A percentile compares a stretch with the other conserved stretches of the same genome.
These are phyloP conservation scores for Melastoma malabathricum DNA, from an alignment of 345 rosid genomes.

Conservation along the genomic window DNA sequence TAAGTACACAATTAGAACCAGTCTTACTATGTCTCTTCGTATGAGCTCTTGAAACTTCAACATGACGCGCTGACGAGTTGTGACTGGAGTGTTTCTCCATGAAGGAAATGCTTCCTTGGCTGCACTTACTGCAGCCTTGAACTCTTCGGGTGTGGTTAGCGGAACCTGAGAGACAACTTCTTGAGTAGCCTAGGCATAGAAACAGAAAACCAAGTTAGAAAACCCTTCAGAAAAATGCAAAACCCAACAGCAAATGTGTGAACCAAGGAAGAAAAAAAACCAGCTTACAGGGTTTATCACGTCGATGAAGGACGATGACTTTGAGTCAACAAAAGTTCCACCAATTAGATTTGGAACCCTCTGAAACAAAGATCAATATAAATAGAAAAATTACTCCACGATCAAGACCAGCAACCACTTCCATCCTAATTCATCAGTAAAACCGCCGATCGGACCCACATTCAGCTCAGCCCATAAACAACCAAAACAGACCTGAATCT, in stretches of 20 bases:
- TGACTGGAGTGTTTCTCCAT: slow-evolving; percentile 84
- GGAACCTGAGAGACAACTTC: slow-evolving; percentile 80
- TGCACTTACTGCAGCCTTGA: slow-evolving; percentile 77
- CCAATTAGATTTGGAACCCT: slow-evolving; percentile 85
- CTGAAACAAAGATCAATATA: slow-evolving; percentile 15
- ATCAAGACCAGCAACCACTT: too few relatives aligned
- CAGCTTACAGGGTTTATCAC: slow-evolving; percentile 76
- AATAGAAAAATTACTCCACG: too few relatives aligned
- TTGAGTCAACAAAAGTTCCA: slow-evolving; percentile 65
- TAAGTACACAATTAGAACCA: not conserved
- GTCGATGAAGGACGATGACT: slow-evolving; percentile 48
- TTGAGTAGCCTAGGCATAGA: slow-evolving; percentile 66
- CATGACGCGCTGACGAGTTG: slow-evolving; percentile 83
- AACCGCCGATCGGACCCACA: too few relatives aligned
- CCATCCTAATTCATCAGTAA: too few relatives aligned
- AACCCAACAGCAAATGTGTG: too few relatives aligned
- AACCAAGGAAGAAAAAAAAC: not conserved
- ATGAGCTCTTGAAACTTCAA: slow-evolving; percentile 89
- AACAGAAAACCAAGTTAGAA: too few relatives aligned
- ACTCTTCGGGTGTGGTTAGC: slow-evolving; percentile 78
- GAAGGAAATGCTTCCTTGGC: slow-evolving; percentile 75
- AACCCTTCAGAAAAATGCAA: too few relatives aligned
- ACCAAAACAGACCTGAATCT: too few relatives aligned
- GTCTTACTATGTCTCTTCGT: slow-evolving; percentile 62
- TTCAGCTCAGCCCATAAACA: too few relatives aligned